A percentile compares a stretch with the other conserved stretches of the same genome.
phyloP scores from a whole-genome alignment of 2,329 filamentous ascomycete species.

The Alternaria solani region DNA sequence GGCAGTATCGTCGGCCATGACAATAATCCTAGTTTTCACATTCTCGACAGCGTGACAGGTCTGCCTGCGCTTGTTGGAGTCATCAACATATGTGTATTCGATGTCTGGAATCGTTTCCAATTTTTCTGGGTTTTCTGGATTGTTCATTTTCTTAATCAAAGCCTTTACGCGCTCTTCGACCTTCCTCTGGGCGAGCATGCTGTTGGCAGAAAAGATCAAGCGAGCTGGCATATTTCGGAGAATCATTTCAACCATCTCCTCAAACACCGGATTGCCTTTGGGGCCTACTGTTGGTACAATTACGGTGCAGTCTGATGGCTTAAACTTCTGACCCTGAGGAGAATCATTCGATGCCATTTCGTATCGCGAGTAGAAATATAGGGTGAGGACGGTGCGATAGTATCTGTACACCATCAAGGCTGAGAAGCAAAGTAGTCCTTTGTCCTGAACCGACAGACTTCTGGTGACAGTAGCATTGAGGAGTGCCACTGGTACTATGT shows the following conservation, averaged over 20 bases:
- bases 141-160: background rate
- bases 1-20: conserved; percentile 31
- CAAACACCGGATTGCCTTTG: conserved; percentile 8
- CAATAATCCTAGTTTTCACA: conserved; percentile 20
- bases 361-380: conserved; percentile 31
- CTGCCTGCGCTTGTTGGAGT: conserved; percentile 31
- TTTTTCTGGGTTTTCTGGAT: too few relatives aligned
- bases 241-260: conserved; percentile 21
- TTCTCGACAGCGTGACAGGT: conserved; percentile 16
- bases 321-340: background rate
- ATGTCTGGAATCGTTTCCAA: background rate
- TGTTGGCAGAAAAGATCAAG: conserved; percentile 32
- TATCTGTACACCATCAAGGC: conserved; percentile 29
- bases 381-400: conserved; percentile 25
- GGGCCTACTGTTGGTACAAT: conserved; percentile 33
- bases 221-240: conserved; percentile 22
- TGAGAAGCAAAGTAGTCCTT: conserved; percentile 19
- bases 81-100: conserved; percentile 10
- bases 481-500: background rate
- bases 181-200: background rate
- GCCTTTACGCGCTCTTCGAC: background rate
- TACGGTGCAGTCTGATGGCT: conserved; percentile 23
- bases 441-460: conserved; percentile 8
- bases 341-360: background rate
- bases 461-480: conserved; percentile 10